Evolutionary conservation across 495 filamentous ascomycete species (phyloP).

Genomic region (Cercophora scortea): DNA sequence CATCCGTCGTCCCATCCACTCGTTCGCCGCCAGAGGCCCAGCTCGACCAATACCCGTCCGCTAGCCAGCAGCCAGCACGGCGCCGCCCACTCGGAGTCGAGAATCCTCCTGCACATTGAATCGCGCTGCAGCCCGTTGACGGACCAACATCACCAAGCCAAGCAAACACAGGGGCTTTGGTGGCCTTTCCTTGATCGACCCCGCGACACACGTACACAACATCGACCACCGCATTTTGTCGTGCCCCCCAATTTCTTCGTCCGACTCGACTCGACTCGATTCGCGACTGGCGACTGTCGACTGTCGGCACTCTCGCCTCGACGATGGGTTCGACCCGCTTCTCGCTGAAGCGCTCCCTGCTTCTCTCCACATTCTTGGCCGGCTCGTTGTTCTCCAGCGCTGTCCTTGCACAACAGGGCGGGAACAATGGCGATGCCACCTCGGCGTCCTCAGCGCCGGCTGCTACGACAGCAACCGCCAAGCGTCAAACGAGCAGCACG

Average conservation of each 20-base stretch:
- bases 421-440: slow-evolving; percentile 3
- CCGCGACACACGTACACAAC: no score
- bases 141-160: slow-evolving; percentile 5
- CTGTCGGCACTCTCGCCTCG: background rate
- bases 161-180: no score
- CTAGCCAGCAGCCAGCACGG: background rate
- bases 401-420: slow-evolving; percentile 30
- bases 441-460: background rate
- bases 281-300: no score
- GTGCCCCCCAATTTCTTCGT: no score
- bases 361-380: slow-evolving; percentile 24
- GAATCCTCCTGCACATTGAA: background rate
- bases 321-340: slow-evolving; percentile 19
- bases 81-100: background rate
- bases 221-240: no score
- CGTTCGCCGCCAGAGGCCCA: no score
- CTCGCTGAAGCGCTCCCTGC: slow-evolving; percentile 28
- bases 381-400: slow-evolving; percentile 20
- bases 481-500: background rate
- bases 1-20: no score
- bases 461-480: slow-evolving; percentile 3
- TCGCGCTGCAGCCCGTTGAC: slow-evolving; percentile 12
- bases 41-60: background rate
- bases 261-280: no score
- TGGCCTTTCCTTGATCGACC: no score